phyloP scores from a whole-genome alignment of 2,329 filamentous ascomycete genomes.

The Biscogniauxia sp. region DNA sequence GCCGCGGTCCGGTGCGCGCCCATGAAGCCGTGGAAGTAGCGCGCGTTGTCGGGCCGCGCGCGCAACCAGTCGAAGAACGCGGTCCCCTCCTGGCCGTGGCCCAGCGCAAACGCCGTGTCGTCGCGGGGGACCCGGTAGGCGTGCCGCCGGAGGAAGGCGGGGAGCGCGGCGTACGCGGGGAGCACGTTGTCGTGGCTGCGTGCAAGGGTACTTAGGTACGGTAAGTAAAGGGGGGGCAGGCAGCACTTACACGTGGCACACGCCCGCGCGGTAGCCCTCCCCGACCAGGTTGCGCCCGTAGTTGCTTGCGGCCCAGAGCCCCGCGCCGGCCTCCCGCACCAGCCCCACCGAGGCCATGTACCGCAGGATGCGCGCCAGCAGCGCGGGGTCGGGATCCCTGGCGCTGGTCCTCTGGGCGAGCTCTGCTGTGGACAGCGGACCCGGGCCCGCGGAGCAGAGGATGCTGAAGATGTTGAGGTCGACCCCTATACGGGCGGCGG shows the following conservation, averaged over 20 bases:
- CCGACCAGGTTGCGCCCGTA: slow-evolving; percentile 16
- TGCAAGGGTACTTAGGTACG: neutral
- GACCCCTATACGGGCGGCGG: slow-evolving; percentile 11
- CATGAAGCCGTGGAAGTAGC: slow-evolving; percentile 9
- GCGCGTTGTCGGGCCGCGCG: slow-evolving; percentile 14
- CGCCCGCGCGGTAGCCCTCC: slow-evolving; percentile 13
- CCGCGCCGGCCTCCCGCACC: slow-evolving; percentile 12
- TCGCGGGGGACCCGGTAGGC: slow-evolving; percentile 10
- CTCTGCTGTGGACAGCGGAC: slow-evolving; percentile 14
- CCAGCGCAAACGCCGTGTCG: slow-evolving; percentile 15
- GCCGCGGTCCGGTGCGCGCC: neutral
- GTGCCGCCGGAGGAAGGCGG: slow-evolving; percentile 12
- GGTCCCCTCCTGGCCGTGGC: slow-evolving; percentile 11
- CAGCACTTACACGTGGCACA: slow-evolving; percentile 14
- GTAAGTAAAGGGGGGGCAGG: too few species aligned
- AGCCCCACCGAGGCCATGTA: slow-evolving; percentile 15
- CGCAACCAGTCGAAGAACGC: slow-evolving; percentile 18
- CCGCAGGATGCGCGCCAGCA: slow-evolving; percentile 13
- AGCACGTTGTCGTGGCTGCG: slow-evolving; percentile 12
- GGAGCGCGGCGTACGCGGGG: slow-evolving; percentile 8
- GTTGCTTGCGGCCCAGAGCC: slow-evolving; percentile 15
- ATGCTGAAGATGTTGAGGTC: slow-evolving; percentile 17
- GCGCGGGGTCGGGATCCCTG: slow-evolving; percentile 10
- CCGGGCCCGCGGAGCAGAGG: slow-evolving; percentile 5
- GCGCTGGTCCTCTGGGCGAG: slow-evolving; percentile 10